Evolutionary conservation across 2,329 filamentous ascomycete species (phyloP).

Genomic region (Nigrospora oryzae): DNA sequence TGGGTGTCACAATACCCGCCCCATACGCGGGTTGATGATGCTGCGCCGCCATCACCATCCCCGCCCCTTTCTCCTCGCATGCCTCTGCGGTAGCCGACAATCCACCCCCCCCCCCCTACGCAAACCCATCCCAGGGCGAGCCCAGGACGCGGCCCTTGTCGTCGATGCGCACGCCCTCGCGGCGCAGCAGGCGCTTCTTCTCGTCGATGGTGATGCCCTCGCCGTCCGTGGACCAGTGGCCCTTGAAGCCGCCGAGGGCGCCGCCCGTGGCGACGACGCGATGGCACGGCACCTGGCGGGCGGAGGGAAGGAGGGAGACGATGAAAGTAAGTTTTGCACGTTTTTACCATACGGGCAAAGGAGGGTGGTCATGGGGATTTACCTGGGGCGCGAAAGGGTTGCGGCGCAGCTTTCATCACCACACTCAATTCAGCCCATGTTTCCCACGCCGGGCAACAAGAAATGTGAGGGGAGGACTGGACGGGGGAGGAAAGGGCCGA

Average conservation of each 20-base stretch:
- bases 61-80: too few species aligned
- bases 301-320: too few species aligned
- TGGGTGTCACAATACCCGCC: too few species aligned
- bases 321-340: too few species aligned
- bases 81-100: too few species aligned
- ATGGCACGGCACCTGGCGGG: constrained; percentile 54
- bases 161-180: constrained; percentile 59
- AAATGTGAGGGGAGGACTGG: too few species aligned
- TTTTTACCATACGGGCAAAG: neutral
- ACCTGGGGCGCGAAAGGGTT: constrained; percentile 80
- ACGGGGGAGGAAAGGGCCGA: too few species aligned
- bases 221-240: constrained; percentile 52
- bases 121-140: constrained; percentile 39
- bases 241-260: constrained; percentile 63
- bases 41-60: too few species aligned
- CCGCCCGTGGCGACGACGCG: constrained; percentile 69
- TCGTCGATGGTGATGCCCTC: constrained; percentile 55
- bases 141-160: constrained; percentile 49
- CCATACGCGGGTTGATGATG: too few species aligned
- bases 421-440: too few species aligned
- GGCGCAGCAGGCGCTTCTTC: constrained; percentile 52
- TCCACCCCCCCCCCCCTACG: constrained; percentile 4
- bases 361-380: neutral
- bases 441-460: too few species aligned
- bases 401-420: constrained; percentile 38